Base-by-base conservation (phyloP, 805 yeast genomes). In the Debaryomyces tyrocola region DNA sequence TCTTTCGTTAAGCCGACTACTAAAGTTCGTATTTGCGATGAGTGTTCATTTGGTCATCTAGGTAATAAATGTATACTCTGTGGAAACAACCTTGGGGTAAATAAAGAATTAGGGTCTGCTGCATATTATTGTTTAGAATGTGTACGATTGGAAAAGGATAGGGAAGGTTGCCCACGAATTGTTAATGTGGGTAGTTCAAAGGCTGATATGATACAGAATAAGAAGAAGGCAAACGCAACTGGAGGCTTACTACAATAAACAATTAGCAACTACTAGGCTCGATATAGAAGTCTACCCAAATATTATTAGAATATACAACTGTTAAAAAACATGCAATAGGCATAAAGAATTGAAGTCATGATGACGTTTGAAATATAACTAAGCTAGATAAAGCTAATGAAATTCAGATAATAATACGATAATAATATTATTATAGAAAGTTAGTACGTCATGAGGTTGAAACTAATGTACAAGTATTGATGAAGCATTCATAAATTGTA, bases 141-240 rank as follows among this genome's bases (percentile, higher is more conserved):
- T 64, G 91, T 90, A 4, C 60, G 79, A 41, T 59, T 79, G 35
- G 97, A 90, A 59, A 83, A 82, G 57, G 89, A 87, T 59, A 71
- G 96, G 37, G 97, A 91, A 62, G 98, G 98, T 0, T 91, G 98
- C 69, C 97, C 97, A 1, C 78, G 84, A 55, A 81, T 91, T 44
- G 63, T 85, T 14, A 91, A 90, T 58, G 71, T 90, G 40, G 97
- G 97, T 7, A 79, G 89, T n/a, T 79, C 82, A 43, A 78, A 82
- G 58, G 74, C 83, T 4, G 96, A 87, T 54, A 70, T 75, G 64
- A 80, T 80, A 55, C 84, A 76, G 55, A 87, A 84, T 52, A 77
- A 75, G 63, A 78, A 76, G 59, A 74, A 31, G 34, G 34, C 14
- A 31, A 31, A 8, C 7, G 11, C 34, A 12, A 31, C 14, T 14